These are phyloP conservation scores for Hura crepitans DNA, from an alignment of 441 rosid species.

Conservation along the genomic window DNA sequence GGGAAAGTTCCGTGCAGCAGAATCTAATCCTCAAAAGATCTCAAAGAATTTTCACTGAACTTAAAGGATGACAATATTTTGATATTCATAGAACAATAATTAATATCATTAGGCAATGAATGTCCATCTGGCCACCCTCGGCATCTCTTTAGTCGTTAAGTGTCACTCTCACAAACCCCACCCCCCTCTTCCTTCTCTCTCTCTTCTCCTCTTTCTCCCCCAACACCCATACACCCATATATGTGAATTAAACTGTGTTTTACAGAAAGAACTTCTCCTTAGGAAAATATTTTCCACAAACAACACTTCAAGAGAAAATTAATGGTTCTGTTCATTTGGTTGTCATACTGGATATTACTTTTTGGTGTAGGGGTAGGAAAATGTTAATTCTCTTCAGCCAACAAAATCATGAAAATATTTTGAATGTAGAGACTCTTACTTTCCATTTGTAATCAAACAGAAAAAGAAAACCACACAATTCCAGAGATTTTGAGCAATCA, in stretches of 20 bases:
- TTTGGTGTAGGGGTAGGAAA: background rate
- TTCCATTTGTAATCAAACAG: background rate
- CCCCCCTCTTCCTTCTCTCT: no score
- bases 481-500: background rate
- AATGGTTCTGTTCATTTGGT: background rate
- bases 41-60: slow-evolving; percentile 1
- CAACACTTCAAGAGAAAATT: background rate
- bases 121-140: background rate
- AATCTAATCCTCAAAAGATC: slow-evolving; percentile 7
- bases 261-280: background rate
- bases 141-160: background rate
- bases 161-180: no score
- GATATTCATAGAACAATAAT: background rate
- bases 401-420: background rate
- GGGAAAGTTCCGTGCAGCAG: slow-evolving; percentile 3
- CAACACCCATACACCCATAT: no score
- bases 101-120: slow-evolving; percentile 3
- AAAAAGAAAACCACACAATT: background rate
- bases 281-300: background rate
- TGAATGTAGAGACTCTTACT: background rate
- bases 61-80: background rate
- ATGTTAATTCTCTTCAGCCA: background rate
- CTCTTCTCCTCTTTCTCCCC: no score
- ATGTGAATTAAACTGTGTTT: background rate
- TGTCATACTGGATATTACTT: background rate